A percentile compares a stretch with the other conserved stretches of the same genome.
phyloP scores from a whole-genome alignment of 306 rosid genomes.

The Hippophae tibetana region DNA sequence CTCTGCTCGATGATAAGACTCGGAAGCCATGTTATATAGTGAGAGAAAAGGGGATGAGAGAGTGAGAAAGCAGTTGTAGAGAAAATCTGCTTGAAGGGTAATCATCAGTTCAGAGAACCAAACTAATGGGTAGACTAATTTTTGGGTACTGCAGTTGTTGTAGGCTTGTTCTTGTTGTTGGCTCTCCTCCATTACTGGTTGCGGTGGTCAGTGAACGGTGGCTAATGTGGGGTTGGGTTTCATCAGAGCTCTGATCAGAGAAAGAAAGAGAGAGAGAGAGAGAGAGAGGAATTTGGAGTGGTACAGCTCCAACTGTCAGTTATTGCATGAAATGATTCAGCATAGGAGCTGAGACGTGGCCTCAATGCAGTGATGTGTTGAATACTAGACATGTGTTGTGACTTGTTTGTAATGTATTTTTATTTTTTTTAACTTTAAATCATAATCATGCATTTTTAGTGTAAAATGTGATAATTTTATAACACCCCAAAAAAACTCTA shows the following conservation, averaged over 20 bases:
- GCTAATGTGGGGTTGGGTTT: background rate
- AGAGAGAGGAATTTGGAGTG: slow-evolving; percentile 6
- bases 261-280: background rate
- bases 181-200: slow-evolving; percentile 24
- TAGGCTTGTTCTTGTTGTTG: slow-evolving; percentile 11
- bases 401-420: too few species aligned
- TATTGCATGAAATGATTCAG: slow-evolving; percentile 19
- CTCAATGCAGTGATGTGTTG: slow-evolving; percentile 15
- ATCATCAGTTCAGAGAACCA: slow-evolving; percentile 27
- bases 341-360: slow-evolving; percentile 21
- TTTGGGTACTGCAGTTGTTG: slow-evolving; percentile 15
- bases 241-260: background rate
- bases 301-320: slow-evolving; percentile 33
- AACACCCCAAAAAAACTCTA: too few species aligned
- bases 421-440: too few species aligned
- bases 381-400: slow-evolving; percentile 16
- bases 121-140: background rate
- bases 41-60: slow-evolving; percentile 31
- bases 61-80: slow-evolving; percentile 33
- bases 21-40: slow-evolving; percentile 25
- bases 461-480: too few species aligned
- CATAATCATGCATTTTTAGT: too few species aligned
- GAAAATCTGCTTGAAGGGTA: slow-evolving; percentile 36
- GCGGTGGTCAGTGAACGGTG: slow-evolving; percentile 7
- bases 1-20: slow-evolving; percentile 40